These are phyloP conservation scores for Aegilops umbellulata DNA, from an alignment of 176 grass and related monocot species.

Conservation along the genomic window DNA sequence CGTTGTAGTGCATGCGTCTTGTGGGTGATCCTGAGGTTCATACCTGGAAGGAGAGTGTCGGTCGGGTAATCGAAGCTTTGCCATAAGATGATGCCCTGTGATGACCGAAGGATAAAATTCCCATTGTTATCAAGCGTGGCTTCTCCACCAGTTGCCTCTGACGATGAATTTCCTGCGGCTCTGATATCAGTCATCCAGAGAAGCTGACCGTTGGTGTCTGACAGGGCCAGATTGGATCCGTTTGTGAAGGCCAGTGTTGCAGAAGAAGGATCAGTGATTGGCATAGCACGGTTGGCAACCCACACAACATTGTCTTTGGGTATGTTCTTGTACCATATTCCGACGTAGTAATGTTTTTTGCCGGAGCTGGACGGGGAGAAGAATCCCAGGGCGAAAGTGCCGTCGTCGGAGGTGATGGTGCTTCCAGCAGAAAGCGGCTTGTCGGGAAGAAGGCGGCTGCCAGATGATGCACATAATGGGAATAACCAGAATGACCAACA, in stretches of 20 bases:
- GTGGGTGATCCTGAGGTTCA: conserved; percentile 19
- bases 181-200: conserved; percentile 26
- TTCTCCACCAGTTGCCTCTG: background rate
- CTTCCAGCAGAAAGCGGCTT: background rate
- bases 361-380: conserved; percentile 20
- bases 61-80: conserved; percentile 41
- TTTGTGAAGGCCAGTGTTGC: background rate
- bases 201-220: background rate
- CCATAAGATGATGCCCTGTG: conserved; percentile 17
- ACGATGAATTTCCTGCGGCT: background rate
- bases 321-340: conserved; percentile 40
- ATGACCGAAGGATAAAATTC: conserved; percentile 23
- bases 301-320: conserved; percentile 18
- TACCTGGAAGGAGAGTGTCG: conserved; percentile 28
- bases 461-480: background rate
- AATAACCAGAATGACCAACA: background rate
- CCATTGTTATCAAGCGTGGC: conserved; percentile 17
- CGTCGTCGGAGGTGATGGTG: conserved; percentile 20
- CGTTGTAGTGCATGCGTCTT: background rate
- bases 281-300: conserved; percentile 38
- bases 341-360: conserved; percentile 19
- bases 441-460: conserved; percentile 12
- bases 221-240: conserved; percentile 18
- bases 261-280: conserved; percentile 1
- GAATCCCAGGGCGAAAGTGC: conserved; percentile 37